A percentile compares a stretch with the other conserved stretches of the same genome.
Conservation (phyloP, 306 rosid species). For the Dalbergia cultrata region DNA sequence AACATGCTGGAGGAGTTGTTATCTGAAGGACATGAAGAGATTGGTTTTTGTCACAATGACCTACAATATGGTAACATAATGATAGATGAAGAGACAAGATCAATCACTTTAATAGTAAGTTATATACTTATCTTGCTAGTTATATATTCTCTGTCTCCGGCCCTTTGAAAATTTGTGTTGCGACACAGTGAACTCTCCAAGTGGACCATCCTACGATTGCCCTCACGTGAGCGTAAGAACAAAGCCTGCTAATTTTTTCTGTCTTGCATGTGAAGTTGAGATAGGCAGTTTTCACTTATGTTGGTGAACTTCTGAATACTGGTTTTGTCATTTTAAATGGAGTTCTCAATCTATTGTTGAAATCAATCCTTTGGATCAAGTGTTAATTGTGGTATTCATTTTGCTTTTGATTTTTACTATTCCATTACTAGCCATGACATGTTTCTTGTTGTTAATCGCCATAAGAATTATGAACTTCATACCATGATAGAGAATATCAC, state of each 20-base stretch:
- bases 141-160: background rate
- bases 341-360: background rate
- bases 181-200: background rate
- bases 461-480: conserved; percentile 9
- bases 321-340: background rate
- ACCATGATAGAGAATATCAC: background rate
- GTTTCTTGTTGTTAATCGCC: background rate
- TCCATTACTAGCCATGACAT: background rate
- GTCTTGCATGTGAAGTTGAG: background rate
- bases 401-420: background rate
- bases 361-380: background rate
- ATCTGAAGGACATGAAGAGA: conserved; percentile 57
- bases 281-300: background rate
- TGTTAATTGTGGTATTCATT: background rate
- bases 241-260: background rate
- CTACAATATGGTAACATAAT: conserved; percentile 97
- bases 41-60: conserved; percentile 97
- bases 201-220: no score
- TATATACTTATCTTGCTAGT: conserved; percentile 22
- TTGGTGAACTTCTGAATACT: conserved; percentile 1
- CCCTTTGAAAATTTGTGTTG: background rate
- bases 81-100: conserved; percentile 85
- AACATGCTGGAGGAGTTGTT: conserved; percentile 66
- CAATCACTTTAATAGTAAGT: conserved; percentile 85
- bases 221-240: no score